Conservation (phyloP, 495 filamentous ascomycete genomes). For the Talaromyces thailandensis region DNA sequence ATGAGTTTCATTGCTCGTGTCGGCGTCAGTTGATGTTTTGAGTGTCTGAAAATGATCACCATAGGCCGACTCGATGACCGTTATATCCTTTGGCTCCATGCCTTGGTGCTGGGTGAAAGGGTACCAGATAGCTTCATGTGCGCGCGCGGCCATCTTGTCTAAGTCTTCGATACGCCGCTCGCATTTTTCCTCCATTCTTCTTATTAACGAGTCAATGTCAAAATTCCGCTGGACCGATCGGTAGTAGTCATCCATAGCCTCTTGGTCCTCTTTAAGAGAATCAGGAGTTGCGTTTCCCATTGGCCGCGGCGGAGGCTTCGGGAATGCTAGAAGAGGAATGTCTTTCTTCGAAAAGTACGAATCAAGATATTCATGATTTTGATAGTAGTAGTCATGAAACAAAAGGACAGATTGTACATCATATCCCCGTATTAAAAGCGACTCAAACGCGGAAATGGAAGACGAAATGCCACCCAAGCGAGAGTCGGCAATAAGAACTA, state of each 20-base stretch:
- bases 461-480: slow-evolving; percentile 66
- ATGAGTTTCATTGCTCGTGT: slow-evolving; percentile 9
- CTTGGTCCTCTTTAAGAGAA: slow-evolving; percentile 34
- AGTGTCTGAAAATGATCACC: slow-evolving; percentile 66
- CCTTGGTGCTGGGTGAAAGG: slow-evolving; percentile 72
- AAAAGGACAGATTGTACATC: slow-evolving; percentile 58
- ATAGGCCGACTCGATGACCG: slow-evolving; percentile 64
- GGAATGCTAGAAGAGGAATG: slow-evolving; percentile 44
- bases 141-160: slow-evolving; percentile 47
- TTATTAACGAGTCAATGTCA: slow-evolving; percentile 29
- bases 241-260: slow-evolving; percentile 55
- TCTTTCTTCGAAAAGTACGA: slow-evolving; percentile 52
- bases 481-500: slow-evolving; percentile 63
- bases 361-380: slow-evolving; percentile 55
- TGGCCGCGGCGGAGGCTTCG: slow-evolving; percentile 39
- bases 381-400: slow-evolving; percentile 52
- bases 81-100: slow-evolving; percentile 48
- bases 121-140: slow-evolving; percentile 61
- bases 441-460: slow-evolving; percentile 69
- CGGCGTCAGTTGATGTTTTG: slow-evolving; percentile 4
- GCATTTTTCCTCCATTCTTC: slow-evolving; percentile 41
- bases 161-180: slow-evolving; percentile 41
- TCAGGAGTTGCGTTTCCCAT: slow-evolving; percentile 14
- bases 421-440: slow-evolving; percentile 61
- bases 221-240: slow-evolving; percentile 19